Percentiles rank a stretch among this genome's conserved stretches.
Evolutionary conservation across 192 early-diverging fungal genomes (phyloP).

Genomic region (Polychytrium aggregatum): DNA sequence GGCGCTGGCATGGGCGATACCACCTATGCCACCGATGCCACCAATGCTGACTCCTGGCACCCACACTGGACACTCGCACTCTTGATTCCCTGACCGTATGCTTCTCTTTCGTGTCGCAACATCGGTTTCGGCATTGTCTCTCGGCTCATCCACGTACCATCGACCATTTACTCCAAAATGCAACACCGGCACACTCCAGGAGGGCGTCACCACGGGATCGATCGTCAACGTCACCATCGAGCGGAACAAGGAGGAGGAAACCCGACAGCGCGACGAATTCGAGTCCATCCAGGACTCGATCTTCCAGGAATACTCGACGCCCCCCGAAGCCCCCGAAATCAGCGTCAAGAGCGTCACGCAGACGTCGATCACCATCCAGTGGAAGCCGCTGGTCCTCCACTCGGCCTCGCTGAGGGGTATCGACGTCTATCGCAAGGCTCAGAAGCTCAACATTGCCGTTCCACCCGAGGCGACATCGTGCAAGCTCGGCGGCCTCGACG

Average conservation of each 20-base stretch:
- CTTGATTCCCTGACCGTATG: too few relatives aligned
- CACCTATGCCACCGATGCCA: too few relatives aligned
- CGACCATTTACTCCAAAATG: too few relatives aligned
- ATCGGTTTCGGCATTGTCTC: too few relatives aligned
- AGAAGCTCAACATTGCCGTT: slow-evolving; percentile 57
- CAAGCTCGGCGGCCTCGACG: slow-evolving; percentile 84
- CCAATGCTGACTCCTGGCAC: too few relatives aligned
- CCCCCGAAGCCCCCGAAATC: slow-evolving; percentile 71
- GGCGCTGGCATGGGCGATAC: too few relatives aligned
- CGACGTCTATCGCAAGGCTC: slow-evolving; percentile 84
- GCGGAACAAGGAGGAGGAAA: slow-evolving; percentile 80
- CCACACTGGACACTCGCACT: too few relatives aligned
- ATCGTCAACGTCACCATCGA: slow-evolving; percentile 94
- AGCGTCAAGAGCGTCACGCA: slow-evolving; percentile 54
- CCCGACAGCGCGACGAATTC: slow-evolving; percentile 67
- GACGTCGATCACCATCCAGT: slow-evolving; percentile 80
- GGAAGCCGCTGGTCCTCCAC: slow-evolving; percentile 81
- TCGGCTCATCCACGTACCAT: too few relatives aligned
- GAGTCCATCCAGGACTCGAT: slow-evolving; percentile 80
- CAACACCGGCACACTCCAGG: too few relatives aligned
- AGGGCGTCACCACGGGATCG: slow-evolving; percentile 83
- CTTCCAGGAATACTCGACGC: slow-evolving; percentile 57
- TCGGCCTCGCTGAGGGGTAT: slow-evolving; percentile 72
- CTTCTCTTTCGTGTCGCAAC: too few relatives aligned
- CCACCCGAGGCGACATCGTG: slow-evolving; percentile 30